Conservation (phyloP, 2,329 filamentous ascomycete species). For the Lachnellula subtilissima region DNA sequence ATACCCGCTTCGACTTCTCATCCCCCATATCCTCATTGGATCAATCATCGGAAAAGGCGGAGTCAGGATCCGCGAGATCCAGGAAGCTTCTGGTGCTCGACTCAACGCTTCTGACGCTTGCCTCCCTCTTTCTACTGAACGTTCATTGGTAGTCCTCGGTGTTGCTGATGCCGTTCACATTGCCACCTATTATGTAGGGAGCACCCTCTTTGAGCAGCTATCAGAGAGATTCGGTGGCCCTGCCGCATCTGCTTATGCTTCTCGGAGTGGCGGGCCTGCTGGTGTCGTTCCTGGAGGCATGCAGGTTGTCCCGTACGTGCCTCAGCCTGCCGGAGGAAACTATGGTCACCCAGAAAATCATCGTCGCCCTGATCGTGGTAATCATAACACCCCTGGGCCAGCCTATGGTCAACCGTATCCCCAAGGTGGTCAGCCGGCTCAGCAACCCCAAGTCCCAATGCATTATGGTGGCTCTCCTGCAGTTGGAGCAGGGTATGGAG, state of each 20-base stretch:
- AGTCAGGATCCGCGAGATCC: slow-evolving; percentile 93
- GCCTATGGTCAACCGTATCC: slow-evolving; percentile 63
- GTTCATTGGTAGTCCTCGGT: slow-evolving; percentile 95
- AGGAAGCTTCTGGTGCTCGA: slow-evolving; percentile 93
- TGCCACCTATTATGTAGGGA: slow-evolving; percentile 96
- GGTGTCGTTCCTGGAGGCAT: slow-evolving; percentile 94
- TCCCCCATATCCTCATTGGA: slow-evolving; percentile 95
- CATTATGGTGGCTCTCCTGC: slow-evolving; percentile 64
- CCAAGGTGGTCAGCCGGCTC: slow-evolving; percentile 44
- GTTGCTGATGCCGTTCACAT: slow-evolving; percentile 98
- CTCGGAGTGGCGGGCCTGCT: slow-evolving; percentile 85
- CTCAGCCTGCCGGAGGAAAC: slow-evolving; percentile 86
- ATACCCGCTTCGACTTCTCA: slow-evolving; percentile 89
- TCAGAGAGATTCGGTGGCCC: slow-evolving; percentile 95
- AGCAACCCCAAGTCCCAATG: slow-evolving; percentile 55
- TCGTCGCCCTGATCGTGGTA: slow-evolving; percentile 68
- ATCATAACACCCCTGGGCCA: slow-evolving; percentile 70
- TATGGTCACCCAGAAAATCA: slow-evolving; percentile 88
- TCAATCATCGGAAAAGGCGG: slow-evolving; percentile 98
- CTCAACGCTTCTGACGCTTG: slow-evolving; percentile 95
- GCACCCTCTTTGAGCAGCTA: slow-evolving; percentile 94
- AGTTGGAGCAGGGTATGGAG: slow-evolving; percentile 68
- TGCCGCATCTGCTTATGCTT: slow-evolving; percentile 95
- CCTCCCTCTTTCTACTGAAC: slow-evolving; percentile 89
- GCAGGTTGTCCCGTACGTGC: slow-evolving; percentile 98